Evolutionary conservation across 257 asterid species (phyloP), one percentile per base, ranked within the genome.

Genomic region (Oldenlandia corymbosa): DNA sequence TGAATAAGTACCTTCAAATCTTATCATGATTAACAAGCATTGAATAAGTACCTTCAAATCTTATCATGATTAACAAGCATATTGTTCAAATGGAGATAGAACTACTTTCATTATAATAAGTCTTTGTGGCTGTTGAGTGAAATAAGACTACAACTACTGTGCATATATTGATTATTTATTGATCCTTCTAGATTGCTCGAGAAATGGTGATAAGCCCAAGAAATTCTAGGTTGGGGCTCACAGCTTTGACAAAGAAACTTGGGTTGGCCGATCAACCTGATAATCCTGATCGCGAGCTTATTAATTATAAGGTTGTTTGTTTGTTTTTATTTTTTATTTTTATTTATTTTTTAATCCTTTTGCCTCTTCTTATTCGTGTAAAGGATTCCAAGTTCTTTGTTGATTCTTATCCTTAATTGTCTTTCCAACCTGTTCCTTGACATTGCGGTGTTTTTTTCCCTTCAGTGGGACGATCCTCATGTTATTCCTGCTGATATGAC

Each of bases 161-260:
- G n/a, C n/a, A 17, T 64, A 43, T 72, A 30, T 12, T 75, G 54
- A 73, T 62, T 61, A 45, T 57, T 51, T 67, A 37, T 37, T 54
- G 12, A 21, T 56, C 41, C 20, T 57, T 68, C 30, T 85, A 92
- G 99, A 85, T 92, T 73, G 99, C 99, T 76, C 84, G 99, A 71
- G 99, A 92, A 79, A 85, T 92, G 96, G 99, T 89, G 64, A 92
- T 92, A 70, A 92, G 97, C 84, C 95, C 97, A 11, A 75, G 78
- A 64, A 92, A 92, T 78, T 80, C 84, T 56, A 85, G 91, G 78
- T 73, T 92, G 79, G 99, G 97, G 70, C 94, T 92, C 70, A 85
- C 95, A 58, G 83, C 95, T 74, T 79, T 92, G 86, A 89, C 99
- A 58, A 89, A 72, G 73, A 80, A 87, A 82, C 65, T 85, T 65